Evolutionary conservation across 2,329 filamentous ascomycete species (phyloP), one percentile per base, ranked within the genome.

Genomic region (Daldinia sp.): DNA sequence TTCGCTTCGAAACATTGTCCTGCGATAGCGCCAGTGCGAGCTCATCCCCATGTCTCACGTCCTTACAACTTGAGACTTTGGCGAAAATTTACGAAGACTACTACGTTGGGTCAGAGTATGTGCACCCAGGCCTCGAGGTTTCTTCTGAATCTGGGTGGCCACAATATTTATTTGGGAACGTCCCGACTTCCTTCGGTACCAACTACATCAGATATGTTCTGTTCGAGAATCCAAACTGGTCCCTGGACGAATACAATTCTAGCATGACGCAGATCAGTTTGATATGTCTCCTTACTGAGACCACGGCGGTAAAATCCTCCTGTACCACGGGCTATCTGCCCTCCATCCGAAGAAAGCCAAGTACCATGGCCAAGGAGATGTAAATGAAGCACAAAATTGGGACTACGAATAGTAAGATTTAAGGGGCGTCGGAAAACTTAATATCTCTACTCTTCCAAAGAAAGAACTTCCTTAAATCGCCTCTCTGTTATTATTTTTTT

Each of bases 241-340:
- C 61, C 1, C 34, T 57, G 1, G 35, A 52, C 0, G 25, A 53
- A 8, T 81, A 79, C 70, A 81, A 82, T 65, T 75, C 81, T 64
- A 72, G 78, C 0, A 72, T 4, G 51, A 70, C 21, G 64, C 68
- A 1, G 32, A 57, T 6, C 27, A 62, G 15, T 66, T 80, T 75
- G 60, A 78, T 74, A 76, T 76, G 45, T 74, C 71, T 70, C 72
- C 64, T 35, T 75, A 77, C 51, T 67, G 74, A 37, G 70, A 76
- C 4, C 71, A 73, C 2, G 79, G 80, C 32, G 76, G 75, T 11
- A 83, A 82, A 70, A 70, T 83, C 32, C 65, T 83, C 29, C 79
- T 78, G 54, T 80, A 78, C 63, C 80, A 81, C 59, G 81, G 81
- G 15, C 70, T 74, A 19, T 75, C 76, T 35, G 81, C 83, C 63